These are phyloP conservation scores for Azolla pinnata DNA, from an alignment of 75 land plant species.

Conservation along the genomic window DNA sequence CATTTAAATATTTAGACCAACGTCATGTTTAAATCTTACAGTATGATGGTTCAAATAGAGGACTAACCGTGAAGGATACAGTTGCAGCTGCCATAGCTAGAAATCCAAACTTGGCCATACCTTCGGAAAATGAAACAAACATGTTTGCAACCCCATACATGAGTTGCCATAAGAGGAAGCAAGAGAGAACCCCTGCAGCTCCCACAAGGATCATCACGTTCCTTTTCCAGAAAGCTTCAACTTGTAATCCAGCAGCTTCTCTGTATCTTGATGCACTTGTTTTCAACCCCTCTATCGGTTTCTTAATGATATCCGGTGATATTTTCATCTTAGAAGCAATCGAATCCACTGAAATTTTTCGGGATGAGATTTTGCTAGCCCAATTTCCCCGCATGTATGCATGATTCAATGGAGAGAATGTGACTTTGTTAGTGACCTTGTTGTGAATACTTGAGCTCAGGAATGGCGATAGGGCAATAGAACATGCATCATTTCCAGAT, in stretches of 20 bases:
- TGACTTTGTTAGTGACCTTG: no score
- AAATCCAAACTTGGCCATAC: slow-evolving; percentile 98
- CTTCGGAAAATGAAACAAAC: slow-evolving; percentile 79
- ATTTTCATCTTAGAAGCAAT: no score
- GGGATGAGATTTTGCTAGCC: no score
- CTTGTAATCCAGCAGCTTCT: slow-evolving; percentile 64
- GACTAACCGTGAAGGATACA: slow-evolving; percentile 73
- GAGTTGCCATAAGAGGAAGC: slow-evolving; percentile 72
- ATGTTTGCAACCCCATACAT: slow-evolving; percentile 88
- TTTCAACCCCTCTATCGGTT: background rate
- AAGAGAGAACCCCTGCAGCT: slow-evolving; percentile 44
- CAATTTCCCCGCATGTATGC: no score
- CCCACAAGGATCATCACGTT: slow-evolving; percentile 63
- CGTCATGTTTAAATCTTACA: no score
- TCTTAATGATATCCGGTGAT: background rate
- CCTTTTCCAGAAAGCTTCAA: slow-evolving; percentile 88
- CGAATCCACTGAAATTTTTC: no score
- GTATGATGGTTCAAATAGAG: no score
- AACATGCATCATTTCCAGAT: no score
- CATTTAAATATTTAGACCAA: no score
- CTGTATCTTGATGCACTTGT: slow-evolving; percentile 28
- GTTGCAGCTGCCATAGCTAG: slow-evolving; percentile 84
- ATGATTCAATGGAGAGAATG: no score
- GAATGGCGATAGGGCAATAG: no score
- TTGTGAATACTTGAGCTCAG: no score